These are phyloP conservation scores for Verticillium isaacii DNA, from an alignment of 2,329 filamentous ascomycete genomes.

Conservation along the genomic window DNA sequence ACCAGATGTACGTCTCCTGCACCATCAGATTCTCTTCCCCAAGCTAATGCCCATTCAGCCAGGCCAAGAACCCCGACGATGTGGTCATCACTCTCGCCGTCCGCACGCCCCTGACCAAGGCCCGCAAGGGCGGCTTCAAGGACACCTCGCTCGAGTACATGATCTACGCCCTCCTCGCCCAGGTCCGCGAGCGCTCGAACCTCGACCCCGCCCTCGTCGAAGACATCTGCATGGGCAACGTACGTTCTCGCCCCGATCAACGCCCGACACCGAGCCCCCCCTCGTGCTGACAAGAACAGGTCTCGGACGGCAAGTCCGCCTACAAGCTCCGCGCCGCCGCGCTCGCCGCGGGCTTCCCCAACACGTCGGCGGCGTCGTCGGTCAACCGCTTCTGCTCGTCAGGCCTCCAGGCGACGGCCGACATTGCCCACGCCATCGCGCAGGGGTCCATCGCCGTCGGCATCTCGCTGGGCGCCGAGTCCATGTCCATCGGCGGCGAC, in stretches of 20 bases:
- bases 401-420: slow-evolving; percentile 89
- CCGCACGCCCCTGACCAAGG: slow-evolving; percentile 86
- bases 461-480: slow-evolving; percentile 82
- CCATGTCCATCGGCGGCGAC: slow-evolving; percentile 75
- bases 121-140: slow-evolving; percentile 88
- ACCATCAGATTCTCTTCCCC: background rate
- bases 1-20: slow-evolving; percentile 63
- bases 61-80: slow-evolving; percentile 90
- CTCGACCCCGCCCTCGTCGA: slow-evolving; percentile 78
- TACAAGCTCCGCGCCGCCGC: slow-evolving; percentile 88
- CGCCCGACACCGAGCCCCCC: background rate
- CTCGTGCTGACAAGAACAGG: slow-evolving; percentile 39
- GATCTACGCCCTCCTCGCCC: slow-evolving; percentile 75
- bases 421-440: slow-evolving; percentile 85
- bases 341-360: slow-evolving; percentile 89
- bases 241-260: slow-evolving; percentile 25
- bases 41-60: slow-evolving; percentile 44
- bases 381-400: slow-evolving; percentile 98
- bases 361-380: slow-evolving; percentile 75
- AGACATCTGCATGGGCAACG: slow-evolving; percentile 91
- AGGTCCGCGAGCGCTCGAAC: slow-evolving; percentile 66
- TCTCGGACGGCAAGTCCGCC: slow-evolving; percentile 78
- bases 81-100: slow-evolving; percentile 91
- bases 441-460: slow-evolving; percentile 80
- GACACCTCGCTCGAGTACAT: slow-evolving; percentile 88